Conservation (phyloP, 1,284 basidiomycete species). For the Takashimella tepidaria region DNA sequence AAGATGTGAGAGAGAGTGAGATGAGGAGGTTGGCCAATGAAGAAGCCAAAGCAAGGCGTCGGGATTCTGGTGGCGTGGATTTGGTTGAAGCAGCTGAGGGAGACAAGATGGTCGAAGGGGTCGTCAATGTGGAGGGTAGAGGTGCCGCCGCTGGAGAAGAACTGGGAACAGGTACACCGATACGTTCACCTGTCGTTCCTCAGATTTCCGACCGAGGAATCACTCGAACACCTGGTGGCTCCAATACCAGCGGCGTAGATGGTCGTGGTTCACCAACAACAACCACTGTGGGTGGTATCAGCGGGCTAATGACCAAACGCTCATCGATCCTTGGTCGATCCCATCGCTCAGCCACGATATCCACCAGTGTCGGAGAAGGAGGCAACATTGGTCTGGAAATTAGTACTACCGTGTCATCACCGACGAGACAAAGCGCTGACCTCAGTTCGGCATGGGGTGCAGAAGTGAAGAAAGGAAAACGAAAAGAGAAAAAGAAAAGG, state of each 20-base stretch:
- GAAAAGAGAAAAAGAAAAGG: not conserved
- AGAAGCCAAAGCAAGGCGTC: constrained; percentile 7
- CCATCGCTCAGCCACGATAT: not conserved
- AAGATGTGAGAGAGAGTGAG: constrained; percentile 25
- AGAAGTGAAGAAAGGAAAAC: not conserved
- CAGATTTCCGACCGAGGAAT: not conserved
- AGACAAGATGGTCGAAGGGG: not conserved
- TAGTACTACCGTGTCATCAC: not conserved
- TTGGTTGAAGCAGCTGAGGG: not conserved
- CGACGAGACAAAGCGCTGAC: not conserved
- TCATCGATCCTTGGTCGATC: not conserved
- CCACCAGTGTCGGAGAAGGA: not conserved
- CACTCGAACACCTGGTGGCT: not conserved
- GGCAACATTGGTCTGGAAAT: not conserved
- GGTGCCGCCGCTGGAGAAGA: not conserved
- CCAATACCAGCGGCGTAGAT: too few species aligned
- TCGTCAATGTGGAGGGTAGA: not conserved
- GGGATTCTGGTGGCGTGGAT: constrained; percentile 8
- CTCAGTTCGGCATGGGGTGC: constrained; percentile 17
- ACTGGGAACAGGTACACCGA: not conserved
- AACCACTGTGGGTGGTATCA: too few species aligned
- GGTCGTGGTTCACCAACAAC: not conserved
- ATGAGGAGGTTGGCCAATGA: constrained; percentile 16
- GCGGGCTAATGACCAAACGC: not conserved
- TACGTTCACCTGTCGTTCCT: not conserved